These are phyloP conservation scores for Ascochyta clinopodiicola DNA, from an alignment of 2,329 filamentous ascomycete species.

Conservation along the genomic window DNA sequence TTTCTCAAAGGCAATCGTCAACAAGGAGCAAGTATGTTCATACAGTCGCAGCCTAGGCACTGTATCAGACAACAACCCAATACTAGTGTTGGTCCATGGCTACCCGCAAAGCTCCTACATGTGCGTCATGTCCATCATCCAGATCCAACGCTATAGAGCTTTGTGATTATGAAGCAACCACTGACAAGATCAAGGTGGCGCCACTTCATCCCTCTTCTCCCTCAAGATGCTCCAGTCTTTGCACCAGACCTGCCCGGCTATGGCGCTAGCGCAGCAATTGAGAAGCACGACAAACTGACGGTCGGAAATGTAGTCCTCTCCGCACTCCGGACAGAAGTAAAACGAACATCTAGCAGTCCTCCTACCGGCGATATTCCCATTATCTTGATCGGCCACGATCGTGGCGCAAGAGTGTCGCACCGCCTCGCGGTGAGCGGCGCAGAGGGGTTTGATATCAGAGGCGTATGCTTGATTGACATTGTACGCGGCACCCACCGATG, in stretches of 20 bases:
- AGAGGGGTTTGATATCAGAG: conserved; percentile 48
- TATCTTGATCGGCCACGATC: conserved; percentile 62
- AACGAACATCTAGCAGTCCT: conserved; percentile 21
- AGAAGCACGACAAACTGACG: conserved; percentile 38
- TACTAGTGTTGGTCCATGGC: conserved; percentile 42
- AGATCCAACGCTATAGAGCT: not conserved
- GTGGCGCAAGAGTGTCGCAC: conserved; percentile 63
- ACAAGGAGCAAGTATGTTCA: conserved; percentile 33
- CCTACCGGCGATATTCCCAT: conserved; percentile 23
- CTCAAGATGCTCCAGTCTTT: conserved; percentile 36
- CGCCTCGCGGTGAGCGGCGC: conserved; percentile 60
- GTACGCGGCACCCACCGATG: conserved; percentile 18
- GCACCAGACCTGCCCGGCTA: conserved; percentile 44
- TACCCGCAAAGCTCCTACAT: conserved; percentile 43
- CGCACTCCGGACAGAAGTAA: conserved; percentile 33
- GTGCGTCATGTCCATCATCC: conserved; percentile 15
- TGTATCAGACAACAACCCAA: conserved; percentile 36
- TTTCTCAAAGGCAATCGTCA: conserved; percentile 34
- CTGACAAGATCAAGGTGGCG: conserved; percentile 33
- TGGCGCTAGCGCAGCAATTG: conserved; percentile 34
- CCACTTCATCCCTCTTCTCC: conserved; percentile 41
- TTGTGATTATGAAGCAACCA: too few species aligned
- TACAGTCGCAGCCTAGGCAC: conserved; percentile 35
- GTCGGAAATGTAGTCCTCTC: conserved; percentile 35
- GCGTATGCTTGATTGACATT: conserved; percentile 40